phyloP scores from a whole-genome alignment of 2,329 filamentous ascomycete species.

The Colletotrichum camelliae region DNA sequence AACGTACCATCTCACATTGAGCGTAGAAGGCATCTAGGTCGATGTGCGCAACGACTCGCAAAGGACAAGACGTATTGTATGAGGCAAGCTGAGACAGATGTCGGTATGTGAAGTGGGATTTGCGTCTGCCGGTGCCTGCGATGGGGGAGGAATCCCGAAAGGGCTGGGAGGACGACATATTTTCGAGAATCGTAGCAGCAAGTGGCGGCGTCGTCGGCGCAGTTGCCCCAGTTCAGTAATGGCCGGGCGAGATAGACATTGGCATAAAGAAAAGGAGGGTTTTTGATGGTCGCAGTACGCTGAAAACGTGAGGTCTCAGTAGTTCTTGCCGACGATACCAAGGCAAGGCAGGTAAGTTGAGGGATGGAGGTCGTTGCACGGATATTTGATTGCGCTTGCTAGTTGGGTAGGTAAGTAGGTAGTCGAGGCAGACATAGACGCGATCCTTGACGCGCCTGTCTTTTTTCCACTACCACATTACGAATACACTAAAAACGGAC shows the following conservation, averaged over 20 bases:
- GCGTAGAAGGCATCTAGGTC: constrained; percentile 98
- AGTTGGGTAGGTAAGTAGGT: neutral
- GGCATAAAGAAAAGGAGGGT: neutral
- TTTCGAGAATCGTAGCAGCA: neutral
- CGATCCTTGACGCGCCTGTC: constrained; percentile 9
- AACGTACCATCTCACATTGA: constrained; percentile 91
- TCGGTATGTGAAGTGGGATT: constrained; percentile 83
- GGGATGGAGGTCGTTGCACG: neutral
- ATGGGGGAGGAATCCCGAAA: constrained; percentile 20
- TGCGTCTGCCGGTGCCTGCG: neutral
- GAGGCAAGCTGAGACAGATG: constrained; percentile 79
- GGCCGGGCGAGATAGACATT: neutral
- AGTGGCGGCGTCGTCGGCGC: neutral
- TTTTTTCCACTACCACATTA: neutral
- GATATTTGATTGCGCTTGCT: neutral
- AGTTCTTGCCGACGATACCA: neutral
- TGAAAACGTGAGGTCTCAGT: neutral
- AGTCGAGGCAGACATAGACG: neutral
- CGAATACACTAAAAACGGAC: neutral
- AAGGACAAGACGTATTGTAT: constrained; percentile 73
- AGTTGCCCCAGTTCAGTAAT: neutral
- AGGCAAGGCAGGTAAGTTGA: neutral
- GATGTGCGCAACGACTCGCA: constrained; percentile 88
- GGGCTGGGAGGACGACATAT: constrained; percentile 19
- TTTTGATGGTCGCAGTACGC: neutral